Percentiles rank a stretch among this genome's conserved stretches.
These are phyloP conservation scores for Malbranchea zuffiana DNA, from an alignment of 2,329 filamentous ascomycete genomes.

Conservation along the genomic window DNA sequence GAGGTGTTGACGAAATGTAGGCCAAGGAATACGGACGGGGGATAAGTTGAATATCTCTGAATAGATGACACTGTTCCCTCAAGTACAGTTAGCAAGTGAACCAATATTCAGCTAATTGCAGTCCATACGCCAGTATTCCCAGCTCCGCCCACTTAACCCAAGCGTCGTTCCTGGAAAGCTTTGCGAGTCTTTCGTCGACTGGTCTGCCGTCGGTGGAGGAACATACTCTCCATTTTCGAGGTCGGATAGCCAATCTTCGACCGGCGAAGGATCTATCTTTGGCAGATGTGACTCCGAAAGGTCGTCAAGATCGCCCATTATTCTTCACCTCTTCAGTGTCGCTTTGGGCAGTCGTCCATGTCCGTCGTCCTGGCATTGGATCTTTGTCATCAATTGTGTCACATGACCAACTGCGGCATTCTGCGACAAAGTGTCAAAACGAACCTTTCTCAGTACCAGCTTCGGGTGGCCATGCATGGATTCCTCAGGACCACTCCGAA, in stretches of 20 bases:
- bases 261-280: constrained; percentile 72
- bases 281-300: constrained; percentile 38
- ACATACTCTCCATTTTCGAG: constrained; percentile 43
- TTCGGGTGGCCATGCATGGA: too few relatives aligned
- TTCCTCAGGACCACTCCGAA: too few relatives aligned
- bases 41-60: constrained; percentile 83
- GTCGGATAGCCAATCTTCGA: constrained; percentile 45
- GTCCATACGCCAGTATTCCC: constrained; percentile 62
- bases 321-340: too few relatives aligned
- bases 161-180: constrained; percentile 20
- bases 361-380: too few relatives aligned
- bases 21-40: constrained; percentile 63
- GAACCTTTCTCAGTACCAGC: too few relatives aligned
- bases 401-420: too few relatives aligned
- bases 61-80: constrained; percentile 52
- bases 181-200: constrained; percentile 7
- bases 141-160: constrained; percentile 57
- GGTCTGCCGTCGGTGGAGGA: constrained; percentile 17
- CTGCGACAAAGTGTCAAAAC: too few relatives aligned
- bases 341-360: too few relatives aligned
- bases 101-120: background rate
- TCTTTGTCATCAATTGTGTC: too few relatives aligned
- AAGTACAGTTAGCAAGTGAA: background rate
- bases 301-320: constrained; percentile 6
- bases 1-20: constrained; percentile 75